Percentiles rank a stretch among this genome's conserved stretches.
Evolutionary conservation across 2,329 filamentous ascomycete genomes (phyloP).

Genomic region (Calonectria ilicicola): DNA sequence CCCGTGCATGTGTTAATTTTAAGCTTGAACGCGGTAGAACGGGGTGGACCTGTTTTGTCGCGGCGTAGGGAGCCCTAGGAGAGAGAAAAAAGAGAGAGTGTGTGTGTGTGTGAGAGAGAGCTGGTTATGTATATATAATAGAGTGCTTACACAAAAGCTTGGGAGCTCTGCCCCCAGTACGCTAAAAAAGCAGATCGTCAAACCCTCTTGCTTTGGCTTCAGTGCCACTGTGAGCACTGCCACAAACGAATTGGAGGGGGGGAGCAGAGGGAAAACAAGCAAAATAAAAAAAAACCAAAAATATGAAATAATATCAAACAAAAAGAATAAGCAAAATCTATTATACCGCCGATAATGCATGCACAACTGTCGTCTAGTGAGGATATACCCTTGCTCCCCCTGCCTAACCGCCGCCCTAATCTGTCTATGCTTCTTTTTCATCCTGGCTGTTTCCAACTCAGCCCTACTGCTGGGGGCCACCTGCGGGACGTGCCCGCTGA

Average conservation of each 20-base stretch:
- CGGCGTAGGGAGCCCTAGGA: not conserved
- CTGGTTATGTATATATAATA: not conserved
- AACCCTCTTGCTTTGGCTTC: no score
- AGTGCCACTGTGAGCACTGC: no score
- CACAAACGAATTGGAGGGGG: no score
- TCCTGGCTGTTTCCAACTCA: not conserved
- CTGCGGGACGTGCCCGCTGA: conserved; percentile 1
- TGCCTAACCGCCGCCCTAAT: not conserved
- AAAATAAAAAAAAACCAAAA: not conserved
- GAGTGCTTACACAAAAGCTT: not conserved
- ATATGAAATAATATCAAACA: not conserved
- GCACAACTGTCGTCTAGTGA: not conserved
- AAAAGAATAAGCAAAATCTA: not conserved
- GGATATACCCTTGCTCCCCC: not conserved
- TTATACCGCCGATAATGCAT: not conserved
- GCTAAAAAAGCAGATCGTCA: no score
- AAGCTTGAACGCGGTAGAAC: not conserved
- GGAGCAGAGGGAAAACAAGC: no score
- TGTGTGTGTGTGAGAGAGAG: no score
- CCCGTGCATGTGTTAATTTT: not conserved
- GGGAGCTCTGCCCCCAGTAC: not conserved
- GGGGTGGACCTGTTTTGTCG: no score
- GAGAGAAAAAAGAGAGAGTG: no score
- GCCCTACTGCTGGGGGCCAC: not conserved
- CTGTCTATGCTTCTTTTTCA: not conserved